Evolutionary conservation across 1,284 basidiomycete species (phyloP).

Genomic region (Salmacisia buchloeana): DNA sequence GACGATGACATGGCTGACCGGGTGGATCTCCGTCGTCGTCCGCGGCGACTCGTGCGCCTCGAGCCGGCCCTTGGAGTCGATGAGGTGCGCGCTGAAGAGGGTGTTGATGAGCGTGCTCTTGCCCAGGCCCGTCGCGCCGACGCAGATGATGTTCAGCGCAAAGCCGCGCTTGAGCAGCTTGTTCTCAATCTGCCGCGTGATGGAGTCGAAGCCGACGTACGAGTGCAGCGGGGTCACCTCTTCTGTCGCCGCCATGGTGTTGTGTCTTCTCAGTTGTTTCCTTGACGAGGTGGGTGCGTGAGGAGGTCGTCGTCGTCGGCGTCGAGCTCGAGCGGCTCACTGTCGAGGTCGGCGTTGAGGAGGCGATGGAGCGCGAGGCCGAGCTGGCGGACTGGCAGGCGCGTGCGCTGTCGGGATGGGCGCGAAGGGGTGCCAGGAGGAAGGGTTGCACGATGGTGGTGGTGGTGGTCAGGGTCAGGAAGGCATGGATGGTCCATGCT

Average conservation of each 20-base stretch:
- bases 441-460: too few species aligned
- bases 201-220: slow-evolving; percentile 55
- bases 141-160: slow-evolving; percentile 72
- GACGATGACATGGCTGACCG: slow-evolving; percentile 88
- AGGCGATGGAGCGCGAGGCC: too few species aligned
- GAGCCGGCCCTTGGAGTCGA: slow-evolving; percentile 92
- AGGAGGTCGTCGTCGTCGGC: background rate
- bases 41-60: slow-evolving; percentile 79
- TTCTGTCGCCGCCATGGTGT: background rate
- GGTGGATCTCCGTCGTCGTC: slow-evolving; percentile 93
- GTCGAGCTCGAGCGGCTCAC: background rate
- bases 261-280: background rate
- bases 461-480: too few species aligned
- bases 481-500: too few species aligned
- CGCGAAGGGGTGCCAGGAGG: too few species aligned
- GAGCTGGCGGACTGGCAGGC: too few species aligned
- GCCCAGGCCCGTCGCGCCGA: slow-evolving; percentile 93
- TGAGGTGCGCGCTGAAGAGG: slow-evolving; percentile 93
- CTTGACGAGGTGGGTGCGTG: background rate
- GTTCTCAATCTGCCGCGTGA: slow-evolving; percentile 96
- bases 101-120: slow-evolving; percentile 99
- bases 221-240: slow-evolving; percentile 41
- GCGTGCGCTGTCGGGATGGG: too few species aligned
- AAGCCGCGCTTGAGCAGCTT: slow-evolving; percentile 98
- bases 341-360: too few species aligned